phyloP scores from a whole-genome alignment of 2,329 filamentous ascomycete genomes.

The Phaeophleospora eucalypticola region DNA sequence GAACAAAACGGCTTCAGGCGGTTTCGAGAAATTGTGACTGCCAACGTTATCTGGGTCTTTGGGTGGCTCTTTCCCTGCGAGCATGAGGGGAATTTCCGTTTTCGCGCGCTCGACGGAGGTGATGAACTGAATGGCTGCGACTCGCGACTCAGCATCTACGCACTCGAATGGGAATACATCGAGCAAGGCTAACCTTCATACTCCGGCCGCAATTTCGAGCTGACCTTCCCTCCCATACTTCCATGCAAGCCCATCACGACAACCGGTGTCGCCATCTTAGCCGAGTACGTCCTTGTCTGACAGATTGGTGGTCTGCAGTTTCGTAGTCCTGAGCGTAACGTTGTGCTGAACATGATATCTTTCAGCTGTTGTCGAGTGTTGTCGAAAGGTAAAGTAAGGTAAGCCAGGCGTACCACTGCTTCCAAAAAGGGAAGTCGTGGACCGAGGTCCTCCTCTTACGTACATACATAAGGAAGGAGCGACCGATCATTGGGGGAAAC shows the following conservation, averaged over 20 bases:
- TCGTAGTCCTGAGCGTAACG: too few relatives aligned
- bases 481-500: too few relatives aligned
- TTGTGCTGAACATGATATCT: too few relatives aligned
- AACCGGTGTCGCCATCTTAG: background rate
- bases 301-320: too few relatives aligned
- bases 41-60: slow-evolving; percentile 12
- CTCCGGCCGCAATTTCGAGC: background rate
- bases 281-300: too few relatives aligned
- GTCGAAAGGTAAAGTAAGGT: too few relatives aligned
- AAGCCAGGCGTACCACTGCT: too few relatives aligned
- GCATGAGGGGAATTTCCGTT: slow-evolving; percentile 8
- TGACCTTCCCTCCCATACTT: background rate
- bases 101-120: slow-evolving; percentile 11
- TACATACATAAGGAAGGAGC: too few relatives aligned
- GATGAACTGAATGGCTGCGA: slow-evolving; percentile 14
- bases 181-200: slow-evolving; percentile 1
- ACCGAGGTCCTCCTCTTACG: too few relatives aligned
- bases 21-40: slow-evolving; percentile 9
- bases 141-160: background rate
- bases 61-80: slow-evolving; percentile 4
- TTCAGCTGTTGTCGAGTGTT: too few relatives aligned
- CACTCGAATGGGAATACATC: background rate
- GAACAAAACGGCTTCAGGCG: slow-evolving; percentile 6
- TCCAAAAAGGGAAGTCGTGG: too few relatives aligned
- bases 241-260: slow-evolving; percentile 2